Evolutionary conservation across 495 filamentous ascomycete species (phyloP).

Genomic region (Lepidopterella palustris): DNA sequence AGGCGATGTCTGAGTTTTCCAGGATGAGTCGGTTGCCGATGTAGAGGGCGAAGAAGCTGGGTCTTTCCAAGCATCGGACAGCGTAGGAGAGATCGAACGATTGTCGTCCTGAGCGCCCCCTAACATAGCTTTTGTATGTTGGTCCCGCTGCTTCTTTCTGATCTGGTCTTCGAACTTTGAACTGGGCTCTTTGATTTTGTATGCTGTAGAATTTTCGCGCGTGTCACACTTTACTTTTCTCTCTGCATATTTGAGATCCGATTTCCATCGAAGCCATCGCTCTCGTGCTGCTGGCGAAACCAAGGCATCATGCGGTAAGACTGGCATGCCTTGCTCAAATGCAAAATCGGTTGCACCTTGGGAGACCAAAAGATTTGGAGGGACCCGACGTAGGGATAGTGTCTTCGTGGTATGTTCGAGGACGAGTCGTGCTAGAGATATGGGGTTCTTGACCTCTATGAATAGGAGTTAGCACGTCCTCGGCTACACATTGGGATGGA

Average conservation of each 20-base stretch:
- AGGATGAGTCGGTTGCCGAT: constrained; percentile 6
- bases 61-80: constrained; percentile 2
- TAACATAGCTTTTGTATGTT: constrained; percentile 30
- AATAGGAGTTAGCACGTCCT: not conserved
- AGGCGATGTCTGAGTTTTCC: not conserved
- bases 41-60: constrained; percentile 13
- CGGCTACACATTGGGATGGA: not conserved
- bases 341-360: constrained; percentile 81
- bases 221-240: constrained; percentile 26
- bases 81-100: constrained; percentile 19
- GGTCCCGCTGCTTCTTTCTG: constrained; percentile 20
- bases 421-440: constrained; percentile 74
- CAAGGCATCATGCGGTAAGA: constrained; percentile 63
- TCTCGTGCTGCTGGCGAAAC: constrained; percentile 67
- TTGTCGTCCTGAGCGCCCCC: constrained; percentile 22
- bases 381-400: constrained; percentile 76
- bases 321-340: constrained; percentile 61
- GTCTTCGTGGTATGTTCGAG: constrained; percentile 65
- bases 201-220: constrained; percentile 45
- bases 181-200: constrained; percentile 55
- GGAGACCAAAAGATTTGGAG: constrained; percentile 85
- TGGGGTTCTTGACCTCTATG: constrained; percentile 88
- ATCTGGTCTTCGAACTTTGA: constrained; percentile 38
- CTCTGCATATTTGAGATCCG: constrained; percentile 60
- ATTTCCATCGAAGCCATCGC: constrained; percentile 68